These are phyloP conservation scores for Acanthamoeba sp. DNA, from an alignment of 208 protist genomes.

Conservation along the genomic window DNA sequence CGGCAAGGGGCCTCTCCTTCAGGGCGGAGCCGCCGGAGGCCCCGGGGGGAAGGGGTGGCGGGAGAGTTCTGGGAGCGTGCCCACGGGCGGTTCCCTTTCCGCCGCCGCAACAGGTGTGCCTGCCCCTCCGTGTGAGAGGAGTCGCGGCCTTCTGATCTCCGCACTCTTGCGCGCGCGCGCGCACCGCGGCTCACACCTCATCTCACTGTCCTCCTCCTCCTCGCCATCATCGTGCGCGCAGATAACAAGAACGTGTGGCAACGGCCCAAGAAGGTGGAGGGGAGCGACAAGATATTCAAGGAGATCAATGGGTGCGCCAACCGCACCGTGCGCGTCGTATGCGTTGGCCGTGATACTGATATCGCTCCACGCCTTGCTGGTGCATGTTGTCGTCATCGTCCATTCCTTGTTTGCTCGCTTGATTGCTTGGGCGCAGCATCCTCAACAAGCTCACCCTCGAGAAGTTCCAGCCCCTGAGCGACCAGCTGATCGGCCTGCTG, in stretches of 20 bases:
- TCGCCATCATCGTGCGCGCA: not conserved
- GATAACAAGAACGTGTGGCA: slow-evolving; percentile 24
- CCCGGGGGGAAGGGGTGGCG: not conserved
- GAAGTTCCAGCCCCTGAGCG: slow-evolving; percentile 62
- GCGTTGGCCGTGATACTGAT: not conserved
- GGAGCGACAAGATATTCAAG: not conserved
- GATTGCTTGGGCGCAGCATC: not conserved
- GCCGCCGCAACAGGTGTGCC: not conserved
- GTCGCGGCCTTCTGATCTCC: too few species aligned
- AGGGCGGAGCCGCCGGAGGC: not conserved
- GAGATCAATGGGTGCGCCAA: not conserved
- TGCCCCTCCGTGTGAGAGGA: not conserved
- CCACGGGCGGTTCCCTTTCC: not conserved
- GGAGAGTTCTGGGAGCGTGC: not conserved
- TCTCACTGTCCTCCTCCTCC: not conserved
- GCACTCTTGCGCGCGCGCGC: too few species aligned
- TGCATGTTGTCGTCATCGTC: too few species aligned
- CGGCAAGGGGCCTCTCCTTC: not conserved
- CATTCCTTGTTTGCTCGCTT: too few species aligned
- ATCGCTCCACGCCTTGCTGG: too few species aligned
- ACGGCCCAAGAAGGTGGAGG: not conserved
- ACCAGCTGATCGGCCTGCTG: slow-evolving; percentile 59
- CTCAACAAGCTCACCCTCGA: slow-evolving; percentile 73
- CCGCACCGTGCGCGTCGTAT: not conserved
- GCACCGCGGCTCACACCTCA: too few species aligned